phyloP scores from a whole-genome alignment of 2,329 filamentous ascomycete species.

The Aspergillus sp. region DNA sequence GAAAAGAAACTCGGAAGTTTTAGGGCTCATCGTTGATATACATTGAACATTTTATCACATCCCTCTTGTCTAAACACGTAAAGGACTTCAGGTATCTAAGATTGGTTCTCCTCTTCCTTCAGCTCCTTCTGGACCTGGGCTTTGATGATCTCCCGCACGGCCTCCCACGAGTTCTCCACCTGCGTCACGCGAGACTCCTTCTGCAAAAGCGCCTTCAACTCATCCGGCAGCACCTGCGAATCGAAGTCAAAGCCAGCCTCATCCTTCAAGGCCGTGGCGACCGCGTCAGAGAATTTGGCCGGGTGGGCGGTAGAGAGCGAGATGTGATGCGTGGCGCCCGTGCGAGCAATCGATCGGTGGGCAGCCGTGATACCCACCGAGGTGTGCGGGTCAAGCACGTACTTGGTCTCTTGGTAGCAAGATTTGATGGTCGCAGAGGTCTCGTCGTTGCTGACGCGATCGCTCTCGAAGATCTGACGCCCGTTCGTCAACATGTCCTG shows the following conservation, averaged over 20 bases:
- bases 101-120: conserved; percentile 22
- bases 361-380: conserved; percentile 83
- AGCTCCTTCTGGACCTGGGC: conserved; percentile 61
- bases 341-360: conserved; percentile 62
- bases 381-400: conserved; percentile 90
- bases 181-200: conserved; percentile 71
- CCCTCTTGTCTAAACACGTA: background rate
- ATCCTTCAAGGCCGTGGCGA: conserved; percentile 72
- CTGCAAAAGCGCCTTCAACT: conserved; percentile 77
- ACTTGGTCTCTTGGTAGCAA: conserved; percentile 59
- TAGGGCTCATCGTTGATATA: background rate
- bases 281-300: conserved; percentile 87
- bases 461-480: conserved; percentile 70
- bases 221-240: conserved; percentile 68
- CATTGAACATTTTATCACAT: background rate
- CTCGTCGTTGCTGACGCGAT: conserved; percentile 64
- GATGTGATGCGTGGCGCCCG: conserved; percentile 62
- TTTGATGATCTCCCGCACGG: conserved; percentile 72
- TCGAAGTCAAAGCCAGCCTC: conserved; percentile 74
- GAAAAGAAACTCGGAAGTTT: background rate
- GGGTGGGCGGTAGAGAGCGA: conserved; percentile 91
- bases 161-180: conserved; percentile 59
- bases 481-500: conserved; percentile 44
- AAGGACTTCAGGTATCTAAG: background rate
- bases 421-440: conserved; percentile 66